phyloP scores from a whole-genome alignment of 805 yeast species.

The Komagataella mondaviorum region DNA sequence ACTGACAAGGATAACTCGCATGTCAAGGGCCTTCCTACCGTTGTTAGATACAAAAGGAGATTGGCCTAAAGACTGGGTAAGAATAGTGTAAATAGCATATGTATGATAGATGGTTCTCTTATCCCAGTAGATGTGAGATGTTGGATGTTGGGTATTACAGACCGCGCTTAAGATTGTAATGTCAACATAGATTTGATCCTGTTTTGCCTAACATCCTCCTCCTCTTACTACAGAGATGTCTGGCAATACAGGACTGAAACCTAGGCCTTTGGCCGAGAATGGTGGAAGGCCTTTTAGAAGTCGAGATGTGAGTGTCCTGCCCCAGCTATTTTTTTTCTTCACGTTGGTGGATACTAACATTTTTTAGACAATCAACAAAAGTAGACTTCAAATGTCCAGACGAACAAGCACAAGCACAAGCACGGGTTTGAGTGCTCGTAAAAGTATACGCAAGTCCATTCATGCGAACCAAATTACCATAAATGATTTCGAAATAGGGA shows the following conservation, averaged over 20 bases:
- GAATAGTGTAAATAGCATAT: not conserved
- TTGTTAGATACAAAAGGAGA: conserved; percentile 37
- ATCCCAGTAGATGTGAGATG: not conserved
- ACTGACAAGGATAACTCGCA: conserved; percentile 58
- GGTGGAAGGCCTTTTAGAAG: not conserved
- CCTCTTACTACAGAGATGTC: not conserved
- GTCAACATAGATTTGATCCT: not conserved
- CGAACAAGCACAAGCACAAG: not conserved
- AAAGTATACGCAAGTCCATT: not conserved
- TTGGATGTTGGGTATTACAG: not conserved
- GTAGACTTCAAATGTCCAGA: not conserved
- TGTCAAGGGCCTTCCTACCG: conserved; percentile 70
- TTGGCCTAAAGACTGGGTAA: conserved; percentile 10
- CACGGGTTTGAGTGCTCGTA: not conserved
- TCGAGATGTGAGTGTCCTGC: not conserved
- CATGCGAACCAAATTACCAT: conserved; percentile 14
- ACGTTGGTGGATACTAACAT: not conserved
- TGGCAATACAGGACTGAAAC: not conserved
- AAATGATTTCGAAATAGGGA: conserved; percentile 75
- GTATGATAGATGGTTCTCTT: not conserved
- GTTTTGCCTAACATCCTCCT: not conserved
- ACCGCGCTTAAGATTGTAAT: not conserved
- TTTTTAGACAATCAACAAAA: not conserved
- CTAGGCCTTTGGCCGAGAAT: not conserved
- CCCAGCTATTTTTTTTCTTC: not conserved